A percentile compares a stretch with the other conserved stretches of the same genome.
Evolutionary conservation across 2,329 filamentous ascomycete species (phyloP).

Genomic region (Alternaria atra): DNA sequence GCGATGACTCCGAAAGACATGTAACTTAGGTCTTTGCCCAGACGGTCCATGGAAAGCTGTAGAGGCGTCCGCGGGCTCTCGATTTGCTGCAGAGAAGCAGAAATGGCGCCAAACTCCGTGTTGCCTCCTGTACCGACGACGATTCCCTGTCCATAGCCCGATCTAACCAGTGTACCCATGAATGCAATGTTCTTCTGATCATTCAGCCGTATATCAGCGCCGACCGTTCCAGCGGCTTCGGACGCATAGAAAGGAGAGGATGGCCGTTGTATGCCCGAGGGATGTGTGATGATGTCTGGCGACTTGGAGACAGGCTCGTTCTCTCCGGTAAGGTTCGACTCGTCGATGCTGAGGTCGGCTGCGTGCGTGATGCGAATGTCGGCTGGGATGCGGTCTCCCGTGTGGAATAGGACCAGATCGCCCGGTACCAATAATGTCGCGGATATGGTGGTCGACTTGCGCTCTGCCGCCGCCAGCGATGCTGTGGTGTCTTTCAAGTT

Average conservation of each 20-base stretch:
- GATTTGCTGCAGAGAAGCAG: conserved; percentile 90
- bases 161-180: conserved; percentile 96
- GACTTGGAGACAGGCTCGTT: conserved; percentile 90
- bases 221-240: conserved; percentile 66
- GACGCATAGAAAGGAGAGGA: conserved; percentile 67
- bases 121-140: conserved; percentile 95
- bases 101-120: conserved; percentile 96
- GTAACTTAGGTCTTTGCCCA: conserved; percentile 95
- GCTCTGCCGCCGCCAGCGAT: conserved; percentile 72
- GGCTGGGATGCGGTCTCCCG: conserved; percentile 94
- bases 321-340: conserved; percentile 95
- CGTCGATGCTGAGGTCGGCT: conserved; percentile 90
- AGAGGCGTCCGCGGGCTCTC: conserved; percentile 94
- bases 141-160: conserved; percentile 92
- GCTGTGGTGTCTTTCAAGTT: conserved; percentile 62
- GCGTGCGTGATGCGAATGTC: conserved; percentile 94
- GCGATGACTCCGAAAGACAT: conserved; percentile 95
- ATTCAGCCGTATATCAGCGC: conserved; percentile 72
- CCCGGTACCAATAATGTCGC: conserved; percentile 89
- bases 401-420: conserved; percentile 92
- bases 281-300: conserved; percentile 65
- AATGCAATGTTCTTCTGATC: conserved; percentile 92
- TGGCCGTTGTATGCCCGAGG: conserved; percentile 54
- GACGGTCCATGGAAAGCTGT: conserved; percentile 95
- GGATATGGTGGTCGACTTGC: conserved; percentile 82